These are phyloP conservation scores for Pholiota adiposa DNA, from an alignment of 1,284 basidiomycete species.

Conservation along the genomic window DNA sequence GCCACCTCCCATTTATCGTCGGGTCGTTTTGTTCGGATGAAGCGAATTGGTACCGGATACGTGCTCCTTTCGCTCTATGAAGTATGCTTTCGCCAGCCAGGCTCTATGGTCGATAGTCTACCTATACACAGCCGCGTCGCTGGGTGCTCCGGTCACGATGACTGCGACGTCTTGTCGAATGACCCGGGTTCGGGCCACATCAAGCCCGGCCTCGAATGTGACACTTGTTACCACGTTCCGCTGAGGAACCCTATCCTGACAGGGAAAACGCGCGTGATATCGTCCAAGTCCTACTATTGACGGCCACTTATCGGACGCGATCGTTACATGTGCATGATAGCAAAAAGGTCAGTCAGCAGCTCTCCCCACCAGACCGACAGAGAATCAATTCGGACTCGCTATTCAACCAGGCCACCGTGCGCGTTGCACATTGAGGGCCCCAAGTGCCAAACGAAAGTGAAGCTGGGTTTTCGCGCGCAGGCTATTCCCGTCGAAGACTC, in stretches of 20 bases:
- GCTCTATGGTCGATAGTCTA: too few species aligned
- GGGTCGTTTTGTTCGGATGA: constrained; percentile 19
- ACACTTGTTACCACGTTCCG: too few species aligned
- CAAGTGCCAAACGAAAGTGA: constrained; percentile 35
- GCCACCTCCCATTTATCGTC: constrained; percentile 34
- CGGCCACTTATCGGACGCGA: not conserved
- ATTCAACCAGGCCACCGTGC: constrained; percentile 35
- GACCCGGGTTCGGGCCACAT: constrained; percentile 35
- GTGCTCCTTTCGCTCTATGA: too few species aligned
- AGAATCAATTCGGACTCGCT: constrained; percentile 33
- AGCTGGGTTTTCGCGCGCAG: constrained; percentile 37
- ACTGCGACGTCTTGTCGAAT: too few species aligned
- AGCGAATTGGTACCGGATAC: too few species aligned
- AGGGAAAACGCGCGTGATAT: not conserved
- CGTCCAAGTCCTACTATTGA: not conserved
- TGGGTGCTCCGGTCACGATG: too few species aligned
- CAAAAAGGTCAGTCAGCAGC: constrained; percentile 32
- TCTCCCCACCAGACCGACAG: constrained; percentile 20
- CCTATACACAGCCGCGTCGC: too few species aligned
- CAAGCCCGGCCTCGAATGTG: constrained; percentile 34
- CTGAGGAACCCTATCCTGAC: constrained; percentile 40
- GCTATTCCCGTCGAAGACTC: constrained; percentile 37
- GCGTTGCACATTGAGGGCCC: constrained; percentile 36
- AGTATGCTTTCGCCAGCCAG: too few species aligned
- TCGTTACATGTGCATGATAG: constrained; percentile 34